Evolutionary conservation across 1,284 basidiomycete species (phyloP).

Genomic region (Cryptococcus deneoformans): DNA sequence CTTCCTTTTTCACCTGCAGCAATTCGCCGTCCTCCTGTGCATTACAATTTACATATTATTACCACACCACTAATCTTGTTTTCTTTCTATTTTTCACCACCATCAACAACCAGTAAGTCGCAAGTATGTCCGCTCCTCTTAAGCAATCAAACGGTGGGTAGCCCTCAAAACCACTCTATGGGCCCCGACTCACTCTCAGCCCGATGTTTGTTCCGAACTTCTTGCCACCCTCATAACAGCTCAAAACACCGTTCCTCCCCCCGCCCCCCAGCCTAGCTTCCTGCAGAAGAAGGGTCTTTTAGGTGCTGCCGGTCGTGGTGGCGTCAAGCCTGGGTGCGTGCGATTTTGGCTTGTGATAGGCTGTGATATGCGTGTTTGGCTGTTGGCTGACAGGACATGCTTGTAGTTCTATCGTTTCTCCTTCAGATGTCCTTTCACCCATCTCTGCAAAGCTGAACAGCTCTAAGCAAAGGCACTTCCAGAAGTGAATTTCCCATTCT

Average conservation of each 20-base stretch:
- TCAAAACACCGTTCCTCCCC: conserved; percentile 9
- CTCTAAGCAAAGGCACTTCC: conserved; percentile 86
- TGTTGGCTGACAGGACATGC: not conserved
- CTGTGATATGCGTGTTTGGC: not conserved
- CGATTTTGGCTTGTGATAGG: not conserved
- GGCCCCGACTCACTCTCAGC: not conserved
- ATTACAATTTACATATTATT: conserved; percentile 1
- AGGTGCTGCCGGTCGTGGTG: conserved; percentile 24
- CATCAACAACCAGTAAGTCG: not conserved
- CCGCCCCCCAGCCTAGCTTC: conserved; percentile 29
- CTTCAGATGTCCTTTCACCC: conserved; percentile 88
- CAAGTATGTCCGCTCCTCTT: conserved; percentile 14
- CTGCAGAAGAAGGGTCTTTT: conserved; percentile 47
- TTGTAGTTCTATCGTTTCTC: conserved; percentile 64
- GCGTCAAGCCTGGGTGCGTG: conserved; percentile 23
- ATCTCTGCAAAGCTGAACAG: conserved; percentile 82
- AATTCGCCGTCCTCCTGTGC: not conserved
- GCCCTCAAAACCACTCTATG: not conserved
- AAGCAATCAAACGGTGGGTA: conserved; percentile 16
- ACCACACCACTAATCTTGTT: not conserved
- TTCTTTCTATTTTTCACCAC: not conserved
- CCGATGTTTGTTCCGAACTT: not conserved
- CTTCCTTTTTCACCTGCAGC: conserved; percentile 5
- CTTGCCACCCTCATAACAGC: conserved; percentile 5
- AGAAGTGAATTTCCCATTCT: conserved; percentile 60